These are phyloP conservation scores for Eucalyptus globulus DNA, from an alignment of 345 rosid genomes.

Conservation along the genomic window DNA sequence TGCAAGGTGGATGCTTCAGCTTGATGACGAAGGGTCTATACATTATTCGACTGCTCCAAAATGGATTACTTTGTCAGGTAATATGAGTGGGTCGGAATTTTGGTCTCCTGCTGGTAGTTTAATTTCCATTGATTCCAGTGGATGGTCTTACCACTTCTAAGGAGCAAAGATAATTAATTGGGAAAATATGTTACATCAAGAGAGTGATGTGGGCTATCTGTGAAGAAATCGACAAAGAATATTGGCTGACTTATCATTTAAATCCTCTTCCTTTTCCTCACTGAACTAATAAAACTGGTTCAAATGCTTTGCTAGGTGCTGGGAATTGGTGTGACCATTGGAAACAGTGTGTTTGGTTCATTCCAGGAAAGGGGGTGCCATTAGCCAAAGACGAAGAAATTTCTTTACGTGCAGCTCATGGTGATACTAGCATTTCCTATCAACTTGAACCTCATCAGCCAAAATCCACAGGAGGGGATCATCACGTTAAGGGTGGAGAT, in stretches of 20 bases:
- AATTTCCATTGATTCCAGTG: neutral
- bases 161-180: neutral
- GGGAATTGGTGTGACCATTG: slow-evolving; percentile 93
- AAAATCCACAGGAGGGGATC: slow-evolving; percentile 3
- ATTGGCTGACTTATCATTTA: neutral
- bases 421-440: slow-evolving; percentile 52
- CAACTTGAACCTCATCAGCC: slow-evolving; percentile 20
- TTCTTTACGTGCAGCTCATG: slow-evolving; percentile 52
- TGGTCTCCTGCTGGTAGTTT: neutral
- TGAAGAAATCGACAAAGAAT: neutral
- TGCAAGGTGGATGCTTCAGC: slow-evolving; percentile 90
- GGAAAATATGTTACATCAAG: neutral
- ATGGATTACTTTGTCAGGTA: slow-evolving; percentile 50
- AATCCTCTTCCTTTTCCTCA: neutral
- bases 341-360: slow-evolving; percentile 96
- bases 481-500: slow-evolving; percentile 15
- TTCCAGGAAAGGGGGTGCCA: slow-evolving; percentile 41
- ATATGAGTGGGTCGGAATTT: slow-evolving; percentile 21
- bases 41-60: slow-evolving; percentile 86
- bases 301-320: slow-evolving; percentile 29
- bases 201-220: neutral
- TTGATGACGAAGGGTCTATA: slow-evolving; percentile 70
- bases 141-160: neutral
- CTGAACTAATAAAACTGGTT: neutral
- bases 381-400: slow-evolving; percentile 46